These are phyloP conservation scores for Cercospora sp. DNA, from an alignment of 2,329 filamentous ascomycete genomes.

Conservation along the genomic window DNA sequence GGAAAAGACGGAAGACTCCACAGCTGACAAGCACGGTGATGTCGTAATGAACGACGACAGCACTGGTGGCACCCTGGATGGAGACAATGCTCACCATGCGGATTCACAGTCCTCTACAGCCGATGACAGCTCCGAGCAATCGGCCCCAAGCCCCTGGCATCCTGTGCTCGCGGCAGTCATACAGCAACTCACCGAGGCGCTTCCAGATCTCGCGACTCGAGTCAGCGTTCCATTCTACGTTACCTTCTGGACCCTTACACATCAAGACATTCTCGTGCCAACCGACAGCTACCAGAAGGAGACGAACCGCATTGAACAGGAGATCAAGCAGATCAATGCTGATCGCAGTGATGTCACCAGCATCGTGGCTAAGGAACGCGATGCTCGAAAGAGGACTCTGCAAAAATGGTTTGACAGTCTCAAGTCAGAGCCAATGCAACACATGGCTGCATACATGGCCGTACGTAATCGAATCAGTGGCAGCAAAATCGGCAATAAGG, in stretches of 20 bases:
- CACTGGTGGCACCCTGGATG: conserved; percentile 14
- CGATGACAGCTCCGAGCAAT: conserved; percentile 12
- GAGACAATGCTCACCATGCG: neutral
- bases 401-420: conserved; percentile 68
- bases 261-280: conserved; percentile 77
- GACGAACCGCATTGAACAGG: conserved; percentile 65
- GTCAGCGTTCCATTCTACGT: conserved; percentile 81
- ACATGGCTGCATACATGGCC: conserved; percentile 65
- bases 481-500: conserved; percentile 63
- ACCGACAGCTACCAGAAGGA: conserved; percentile 76
- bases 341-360: conserved; percentile 73
- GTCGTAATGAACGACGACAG: conserved; percentile 42
- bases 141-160: conserved; percentile 52
- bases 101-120: neutral
- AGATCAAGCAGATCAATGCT: conserved; percentile 65
- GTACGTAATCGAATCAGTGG: conserved; percentile 68
- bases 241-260: conserved; percentile 87
- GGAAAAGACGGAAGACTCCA: conserved; percentile 25
- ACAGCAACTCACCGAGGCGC: conserved; percentile 61
- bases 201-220: conserved; percentile 64
- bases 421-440: conserved; percentile 70
- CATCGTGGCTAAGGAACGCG: conserved; percentile 64
- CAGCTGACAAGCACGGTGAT: conserved; percentile 53
- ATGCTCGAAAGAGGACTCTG: conserved; percentile 68
- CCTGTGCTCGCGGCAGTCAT: conserved; percentile 74